These are phyloP conservation scores for Eucalyptus marginata DNA, from an alignment of 345 rosid species.

Conservation along the genomic window DNA sequence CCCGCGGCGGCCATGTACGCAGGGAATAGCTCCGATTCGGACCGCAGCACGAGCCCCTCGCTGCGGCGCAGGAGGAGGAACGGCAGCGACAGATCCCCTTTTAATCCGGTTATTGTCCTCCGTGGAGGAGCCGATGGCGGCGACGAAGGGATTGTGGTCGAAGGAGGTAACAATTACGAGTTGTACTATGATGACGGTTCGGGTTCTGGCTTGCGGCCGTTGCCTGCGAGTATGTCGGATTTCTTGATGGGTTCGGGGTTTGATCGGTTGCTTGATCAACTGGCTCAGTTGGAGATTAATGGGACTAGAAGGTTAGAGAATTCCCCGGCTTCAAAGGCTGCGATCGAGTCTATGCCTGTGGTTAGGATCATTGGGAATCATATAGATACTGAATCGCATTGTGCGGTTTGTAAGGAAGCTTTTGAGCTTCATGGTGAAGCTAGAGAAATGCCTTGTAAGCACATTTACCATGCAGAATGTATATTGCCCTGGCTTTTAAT, in stretches of 20 bases:
- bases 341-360: conserved; percentile 47
- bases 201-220: conserved; percentile 46
- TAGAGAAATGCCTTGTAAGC: conserved; percentile 59
- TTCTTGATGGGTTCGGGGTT: conserved; percentile 73
- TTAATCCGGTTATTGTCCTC: conserved; percentile 54
- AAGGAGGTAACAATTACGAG: conserved; percentile 22
- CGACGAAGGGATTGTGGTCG: not conserved
- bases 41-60: conserved; percentile 1
- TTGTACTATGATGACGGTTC: conserved; percentile 53
- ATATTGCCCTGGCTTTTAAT: conserved; percentile 45
- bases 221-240: conserved; percentile 58
- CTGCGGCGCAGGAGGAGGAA: conserved; percentile 23
- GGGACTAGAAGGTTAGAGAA: conserved; percentile 34
- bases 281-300: conserved; percentile 38
- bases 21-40: not conserved
- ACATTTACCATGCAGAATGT: conserved; percentile 45
- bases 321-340: conserved; percentile 49
- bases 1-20: conserved; percentile 9
- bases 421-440: conserved; percentile 39
- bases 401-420: conserved; percentile 45
- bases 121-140: conserved; percentile 17
- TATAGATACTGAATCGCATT: conserved; percentile 25
- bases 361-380: conserved; percentile 22
- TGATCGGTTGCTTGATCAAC: conserved; percentile 54
- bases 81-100: conserved; percentile 50